Conservation (phyloP, 2,329 filamentous ascomycete genomes). For the Knufia fluminis region DNA sequence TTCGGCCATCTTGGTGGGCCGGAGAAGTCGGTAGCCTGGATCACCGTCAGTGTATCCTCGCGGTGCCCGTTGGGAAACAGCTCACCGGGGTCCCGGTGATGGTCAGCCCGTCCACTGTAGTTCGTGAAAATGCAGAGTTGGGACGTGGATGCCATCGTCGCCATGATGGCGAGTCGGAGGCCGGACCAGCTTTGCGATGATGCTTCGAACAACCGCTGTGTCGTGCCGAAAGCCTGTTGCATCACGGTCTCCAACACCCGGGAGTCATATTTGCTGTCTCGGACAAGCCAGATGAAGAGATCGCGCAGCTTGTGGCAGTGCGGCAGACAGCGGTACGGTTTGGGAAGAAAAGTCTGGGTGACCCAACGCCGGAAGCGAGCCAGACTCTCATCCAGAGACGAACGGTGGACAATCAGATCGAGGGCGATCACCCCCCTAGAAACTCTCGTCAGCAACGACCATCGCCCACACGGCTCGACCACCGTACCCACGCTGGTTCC, state of each 20-base stretch:
- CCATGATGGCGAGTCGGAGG: conserved; percentile 5
- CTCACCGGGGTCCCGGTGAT: neutral
- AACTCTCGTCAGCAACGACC: neutral
- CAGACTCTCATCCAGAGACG: conserved; percentile 8
- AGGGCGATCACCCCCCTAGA: conserved; percentile 7
- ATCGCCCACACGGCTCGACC: neutral
- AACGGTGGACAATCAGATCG: conserved; percentile 6
- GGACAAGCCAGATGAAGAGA: conserved; percentile 3
- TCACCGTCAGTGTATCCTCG: neutral
- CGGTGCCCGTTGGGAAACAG: neutral
- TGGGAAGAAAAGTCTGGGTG: neutral
- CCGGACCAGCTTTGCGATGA: conserved; percentile 1
- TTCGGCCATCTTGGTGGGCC: neutral
- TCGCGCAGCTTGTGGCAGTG: conserved; percentile 5
- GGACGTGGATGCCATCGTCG: conserved; percentile 4
- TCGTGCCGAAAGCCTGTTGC: conserved; percentile 7
- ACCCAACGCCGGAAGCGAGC: neutral
- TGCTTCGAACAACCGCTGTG: conserved; percentile 7
- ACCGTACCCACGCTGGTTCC: conserved; percentile 8
- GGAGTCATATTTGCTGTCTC: conserved; percentile 10
- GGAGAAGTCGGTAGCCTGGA: conserved; percentile 5
- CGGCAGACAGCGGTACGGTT: conserved; percentile 1
- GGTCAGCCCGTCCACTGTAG: conserved; percentile 2
- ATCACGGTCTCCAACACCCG: conserved; percentile 3
- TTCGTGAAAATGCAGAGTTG: conserved; percentile 7